phyloP scores from a whole-genome alignment of 108 stramenopile species.

The Nitzschia sp. region DNA sequence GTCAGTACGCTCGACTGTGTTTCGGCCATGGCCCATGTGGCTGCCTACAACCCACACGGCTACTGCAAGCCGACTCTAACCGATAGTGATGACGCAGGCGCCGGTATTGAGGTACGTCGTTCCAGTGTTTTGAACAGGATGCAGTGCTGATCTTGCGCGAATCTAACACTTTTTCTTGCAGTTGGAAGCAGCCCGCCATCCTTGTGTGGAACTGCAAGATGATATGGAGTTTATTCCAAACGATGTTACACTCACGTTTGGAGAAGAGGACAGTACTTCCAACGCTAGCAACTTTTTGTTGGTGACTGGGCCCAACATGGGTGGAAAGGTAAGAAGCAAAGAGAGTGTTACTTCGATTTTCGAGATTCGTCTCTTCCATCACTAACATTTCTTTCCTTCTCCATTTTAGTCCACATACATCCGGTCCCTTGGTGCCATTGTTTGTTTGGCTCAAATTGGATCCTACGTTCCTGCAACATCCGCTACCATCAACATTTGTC shows the following conservation, averaged over 20 bases:
- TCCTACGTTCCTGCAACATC: slow-evolving; percentile 80
- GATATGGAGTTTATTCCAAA: slow-evolving; percentile 93
- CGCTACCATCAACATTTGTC: slow-evolving; percentile 88
- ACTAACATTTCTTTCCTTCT: background rate
- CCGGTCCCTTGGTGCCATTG: slow-evolving; percentile 88
- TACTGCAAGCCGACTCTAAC: slow-evolving; percentile 90
- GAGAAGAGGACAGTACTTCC: slow-evolving; percentile 12
- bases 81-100: slow-evolving; percentile 76
- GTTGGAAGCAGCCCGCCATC: slow-evolving; percentile 88
- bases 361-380: no score
- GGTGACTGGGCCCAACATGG: slow-evolving; percentile 99
- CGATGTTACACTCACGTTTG: slow-evolving; percentile 77
- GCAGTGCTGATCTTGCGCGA: slow-evolving; percentile 4
- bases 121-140: background rate
- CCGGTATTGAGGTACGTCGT: slow-evolving; percentile 66
- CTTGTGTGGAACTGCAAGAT: slow-evolving; percentile 94
- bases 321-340: slow-evolving; percentile 26
- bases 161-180: background rate
- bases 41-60: slow-evolving; percentile 74
- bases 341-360: no score
- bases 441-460: slow-evolving; percentile 96
- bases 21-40: slow-evolving; percentile 77
- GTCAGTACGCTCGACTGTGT: slow-evolving; percentile 87
- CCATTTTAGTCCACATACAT: slow-evolving; percentile 83
- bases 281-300: slow-evolving; percentile 64